phyloP scores from a whole-genome alignment of 176 grass and related monocot species.

The Hordeum vulgare region DNA sequence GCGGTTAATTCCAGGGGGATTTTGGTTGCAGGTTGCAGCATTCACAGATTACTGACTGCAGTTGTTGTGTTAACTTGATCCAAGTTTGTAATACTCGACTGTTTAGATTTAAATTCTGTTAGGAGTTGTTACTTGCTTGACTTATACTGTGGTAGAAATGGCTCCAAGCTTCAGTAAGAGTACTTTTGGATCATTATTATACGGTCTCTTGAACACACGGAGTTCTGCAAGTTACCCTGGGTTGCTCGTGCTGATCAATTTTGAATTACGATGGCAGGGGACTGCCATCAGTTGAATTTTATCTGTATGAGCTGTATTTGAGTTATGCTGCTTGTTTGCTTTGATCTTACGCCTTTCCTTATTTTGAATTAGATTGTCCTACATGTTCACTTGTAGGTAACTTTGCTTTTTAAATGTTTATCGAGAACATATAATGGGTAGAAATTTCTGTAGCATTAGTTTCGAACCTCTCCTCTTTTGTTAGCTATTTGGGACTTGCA shows the following conservation, averaged over 20 bases:
- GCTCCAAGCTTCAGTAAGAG: not conserved
- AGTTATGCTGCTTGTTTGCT: constrained; percentile 10
- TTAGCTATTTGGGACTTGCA: not conserved
- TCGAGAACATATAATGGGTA: not conserved
- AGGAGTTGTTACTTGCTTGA: not conserved
- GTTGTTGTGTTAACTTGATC: not conserved
- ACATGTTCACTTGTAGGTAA: not conserved
- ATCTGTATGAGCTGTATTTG: not conserved
- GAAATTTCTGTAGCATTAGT: not conserved
- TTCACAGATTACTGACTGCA: not conserved
- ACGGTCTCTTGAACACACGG: not conserved
- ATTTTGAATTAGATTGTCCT: not conserved
- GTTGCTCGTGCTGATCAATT: not conserved
- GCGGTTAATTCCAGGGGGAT: not conserved
- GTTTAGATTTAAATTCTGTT: not conserved
- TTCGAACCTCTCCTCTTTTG: not conserved
- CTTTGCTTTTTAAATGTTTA: not conserved
- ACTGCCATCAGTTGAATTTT: not conserved
- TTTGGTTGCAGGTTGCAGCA: not conserved
- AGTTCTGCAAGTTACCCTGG: not conserved
- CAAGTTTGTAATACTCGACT: not conserved
- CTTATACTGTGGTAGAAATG: not conserved
- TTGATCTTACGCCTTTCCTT: not conserved
- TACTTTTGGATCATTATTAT: not conserved
- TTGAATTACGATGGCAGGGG: not conserved